phyloP scores from a whole-genome alignment of 148 eudicot genomes.

The Spergularia marina region DNA sequence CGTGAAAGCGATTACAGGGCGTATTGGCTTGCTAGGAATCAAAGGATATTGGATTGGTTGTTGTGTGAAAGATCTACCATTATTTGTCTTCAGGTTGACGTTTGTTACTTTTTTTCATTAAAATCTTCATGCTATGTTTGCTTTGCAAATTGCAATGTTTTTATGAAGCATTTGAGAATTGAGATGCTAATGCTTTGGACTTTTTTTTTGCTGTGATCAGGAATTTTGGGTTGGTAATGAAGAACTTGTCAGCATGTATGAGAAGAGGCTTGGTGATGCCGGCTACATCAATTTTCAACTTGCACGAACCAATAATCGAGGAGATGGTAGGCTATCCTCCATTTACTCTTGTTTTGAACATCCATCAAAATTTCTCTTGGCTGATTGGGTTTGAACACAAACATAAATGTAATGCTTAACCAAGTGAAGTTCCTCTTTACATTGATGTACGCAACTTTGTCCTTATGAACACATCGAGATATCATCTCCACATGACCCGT shows the following conservation, averaged over 20 bases:
- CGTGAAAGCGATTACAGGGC: constrained; percentile 79
- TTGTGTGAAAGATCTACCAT: constrained; percentile 85
- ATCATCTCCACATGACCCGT: too few relatives aligned
- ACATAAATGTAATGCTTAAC: neutral
- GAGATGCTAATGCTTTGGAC: constrained; percentile 16
- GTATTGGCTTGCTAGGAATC: constrained; percentile 77
- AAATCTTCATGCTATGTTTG: neutral
- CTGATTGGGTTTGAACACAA: neutral
- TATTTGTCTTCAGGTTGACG: constrained; percentile 88
- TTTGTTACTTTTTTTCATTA: constrained; percentile 15
- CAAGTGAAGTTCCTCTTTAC: neutral
- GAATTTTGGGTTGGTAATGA: constrained; percentile 99
- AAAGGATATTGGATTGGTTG: constrained; percentile 91
- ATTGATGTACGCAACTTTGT: neutral
- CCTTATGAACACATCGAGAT: too few relatives aligned
- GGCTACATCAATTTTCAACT: constrained; percentile 81
- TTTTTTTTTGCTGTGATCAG: constrained; percentile 37
- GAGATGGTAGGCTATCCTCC: constrained; percentile 60
- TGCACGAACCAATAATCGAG: constrained; percentile 95
- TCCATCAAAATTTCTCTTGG: neutral
- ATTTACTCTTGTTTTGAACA: neutral
- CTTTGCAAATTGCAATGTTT: neutral
- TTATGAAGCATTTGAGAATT: neutral
- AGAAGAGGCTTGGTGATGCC: constrained; percentile 85
- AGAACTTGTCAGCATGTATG: constrained; percentile 85